Base-by-base conservation (phyloP, 352 stramenopile genomes). In the Phytopythium kandeliae region DNA sequence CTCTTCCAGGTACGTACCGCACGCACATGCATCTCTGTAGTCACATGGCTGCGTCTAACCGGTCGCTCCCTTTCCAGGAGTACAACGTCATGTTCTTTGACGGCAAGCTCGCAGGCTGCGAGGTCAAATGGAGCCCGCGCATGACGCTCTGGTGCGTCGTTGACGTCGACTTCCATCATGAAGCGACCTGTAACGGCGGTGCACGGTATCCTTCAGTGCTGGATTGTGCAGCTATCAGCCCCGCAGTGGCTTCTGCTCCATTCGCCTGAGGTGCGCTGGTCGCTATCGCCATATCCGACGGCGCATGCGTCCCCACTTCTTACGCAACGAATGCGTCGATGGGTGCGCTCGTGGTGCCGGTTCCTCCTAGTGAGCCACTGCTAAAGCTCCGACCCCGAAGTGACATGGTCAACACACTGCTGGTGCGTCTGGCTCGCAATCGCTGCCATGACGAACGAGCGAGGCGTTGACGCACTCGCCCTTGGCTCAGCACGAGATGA, bases 101-200 rank as follows among this genome's bases (percentile, higher is more conserved):
- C 42, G 73, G 69, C 6, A 78, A 72, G 53, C 67, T 96, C 28
- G 63, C 64, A 17, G 79, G 78, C 21, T 93, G 85, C 56, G 80
- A 92, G 50, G 71, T 96, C 54, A 95, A 91, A 49, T 96, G 86
- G 86, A 95, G 83, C 63, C 86, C 74, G 50, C 79, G 82, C 52
- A 96, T 96, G 86, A 96, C 86, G 37, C 65, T 95, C 19, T 96
- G 86, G 78, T 88, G 51, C 25, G 57, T 10, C 17, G 35, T 13
- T 34, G 24, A 24, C 45, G 9, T 17, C 26, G 2, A 35, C 11
- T 35, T 13, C 2, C 31, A 35, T 7, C 31, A 13, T 11, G 11
- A 6, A 21, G 11, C 10, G 1, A 28, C 26, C 0, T 19, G 37
- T 49, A 37, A 48, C 28, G 13, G 28, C 9, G 21, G 26, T 41